Evolutionary conservation across 148 eudicot species (phyloP).

Genomic region (Selenicereus undatus): DNA sequence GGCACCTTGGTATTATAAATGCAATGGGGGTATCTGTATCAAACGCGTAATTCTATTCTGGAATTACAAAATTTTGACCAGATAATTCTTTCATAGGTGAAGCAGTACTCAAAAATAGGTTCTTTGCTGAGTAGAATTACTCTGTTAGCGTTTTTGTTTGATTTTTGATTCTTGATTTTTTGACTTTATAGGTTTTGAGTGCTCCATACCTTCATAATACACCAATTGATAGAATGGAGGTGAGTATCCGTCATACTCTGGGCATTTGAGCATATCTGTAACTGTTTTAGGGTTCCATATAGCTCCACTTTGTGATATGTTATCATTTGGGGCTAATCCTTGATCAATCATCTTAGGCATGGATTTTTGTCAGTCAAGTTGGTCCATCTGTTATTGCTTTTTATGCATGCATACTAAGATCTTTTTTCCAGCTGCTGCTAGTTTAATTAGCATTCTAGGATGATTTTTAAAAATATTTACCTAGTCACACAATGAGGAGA

Average conservation of each 20-base stretch:
- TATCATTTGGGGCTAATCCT: not conserved
- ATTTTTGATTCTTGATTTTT: constrained; percentile 5
- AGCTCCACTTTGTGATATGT: not conserved
- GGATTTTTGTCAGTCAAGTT: not conserved
- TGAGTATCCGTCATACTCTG: constrained; percentile 20
- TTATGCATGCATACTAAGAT: no score
- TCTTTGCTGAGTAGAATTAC: not conserved
- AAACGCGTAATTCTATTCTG: not conserved
- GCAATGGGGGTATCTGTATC: not conserved
- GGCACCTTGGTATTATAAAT: no score
- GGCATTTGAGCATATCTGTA: not conserved
- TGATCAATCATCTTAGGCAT: not conserved
- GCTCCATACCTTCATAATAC: constrained; percentile 69
- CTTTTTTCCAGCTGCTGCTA: no score
- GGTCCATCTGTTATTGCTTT: no score
- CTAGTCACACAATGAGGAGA: not conserved
- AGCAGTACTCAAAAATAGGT: not conserved
- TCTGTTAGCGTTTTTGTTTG: not conserved
- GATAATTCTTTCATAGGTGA: not conserved
- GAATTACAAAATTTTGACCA: not conserved
- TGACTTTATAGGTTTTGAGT: constrained; percentile 60
- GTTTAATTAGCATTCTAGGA: no score
- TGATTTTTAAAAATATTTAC: not conserved
- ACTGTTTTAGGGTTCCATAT: not conserved
- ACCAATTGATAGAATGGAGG: constrained; percentile 44